Evolutionary conservation across 345 rosid genomes (phyloP).

Genomic region (Salix purpurea): DNA sequence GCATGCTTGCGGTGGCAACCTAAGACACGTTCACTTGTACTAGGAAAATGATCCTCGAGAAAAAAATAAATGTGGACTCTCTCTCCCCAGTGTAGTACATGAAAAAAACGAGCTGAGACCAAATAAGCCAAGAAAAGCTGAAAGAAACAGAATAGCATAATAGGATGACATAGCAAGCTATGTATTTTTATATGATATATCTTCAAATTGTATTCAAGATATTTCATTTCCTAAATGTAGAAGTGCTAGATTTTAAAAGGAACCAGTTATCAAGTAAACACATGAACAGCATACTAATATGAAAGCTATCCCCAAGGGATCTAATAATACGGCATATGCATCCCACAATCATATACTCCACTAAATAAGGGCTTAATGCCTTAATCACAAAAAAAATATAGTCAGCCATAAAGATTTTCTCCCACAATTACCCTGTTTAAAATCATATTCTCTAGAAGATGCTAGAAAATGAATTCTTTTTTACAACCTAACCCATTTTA

Average conservation of each 20-base stretch:
- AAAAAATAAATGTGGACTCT: background rate
- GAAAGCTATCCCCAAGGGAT: background rate
- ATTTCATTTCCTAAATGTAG: background rate
- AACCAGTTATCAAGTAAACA: background rate
- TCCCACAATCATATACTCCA: background rate
- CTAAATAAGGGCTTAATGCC: background rate
- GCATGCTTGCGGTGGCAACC: conserved; percentile 3
- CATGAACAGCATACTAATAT: background rate
- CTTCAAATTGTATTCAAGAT: background rate
- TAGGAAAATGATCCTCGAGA: background rate
- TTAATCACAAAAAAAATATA: background rate
- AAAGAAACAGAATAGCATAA: background rate
- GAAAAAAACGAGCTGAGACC: background rate
- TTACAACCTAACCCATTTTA: background rate
- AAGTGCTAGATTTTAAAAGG: background rate
- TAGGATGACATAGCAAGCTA: background rate
- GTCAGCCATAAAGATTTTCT: background rate
- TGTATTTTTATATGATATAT: background rate
- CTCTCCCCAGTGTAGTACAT: background rate
- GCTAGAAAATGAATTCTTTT: background rate
- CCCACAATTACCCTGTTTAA: background rate
- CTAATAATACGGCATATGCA: background rate
- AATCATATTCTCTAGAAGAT: background rate
- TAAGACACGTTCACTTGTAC: background rate
- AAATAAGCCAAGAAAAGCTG: background rate